Base-by-base conservation (phyloP, 306 rosid genomes). In the Cyamopsis tetragonoloba region DNA sequence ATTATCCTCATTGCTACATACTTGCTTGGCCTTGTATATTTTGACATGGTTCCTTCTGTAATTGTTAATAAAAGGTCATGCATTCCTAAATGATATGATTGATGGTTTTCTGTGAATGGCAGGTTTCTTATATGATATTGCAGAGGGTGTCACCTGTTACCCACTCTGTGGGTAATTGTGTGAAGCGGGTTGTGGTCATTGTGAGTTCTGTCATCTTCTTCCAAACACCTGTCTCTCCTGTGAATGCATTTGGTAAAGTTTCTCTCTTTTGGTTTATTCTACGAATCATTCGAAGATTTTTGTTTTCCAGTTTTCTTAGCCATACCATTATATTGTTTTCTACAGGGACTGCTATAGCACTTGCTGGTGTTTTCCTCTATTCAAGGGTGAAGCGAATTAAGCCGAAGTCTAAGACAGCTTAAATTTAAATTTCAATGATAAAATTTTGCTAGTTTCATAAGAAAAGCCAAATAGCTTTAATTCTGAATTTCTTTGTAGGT, bases 91-190 rank as follows among this genome's bases (percentile, higher is more conserved):
- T 50, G 3, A 56, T 69, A 34, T 48, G n/a, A 42, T 6, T 27
- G 38, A 51, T 69, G 49, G 26, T 57, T 57, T 56, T 63, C 66
- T 42, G 77, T 51, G 75, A 46, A 59, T 80, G 78, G 74, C 84
- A 95, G 99, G 99, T 95, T 73, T 90, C 99, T 8, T 90, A 95
- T 35, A 95, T 95, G 99, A 90, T 95, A 79, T 85, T 95, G 89
- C 89, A 83, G 75, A 88, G 99, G 87, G 99, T 95, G 76, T 95
- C 99, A 22, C 99, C 99, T 22, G 99, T 95, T 66, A 95, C 97
- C 46, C 99, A 95, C 86, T 95, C 97, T 0, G 99, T 90, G 0
- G 97, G 99, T 6, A 95, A 95, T 46, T 95, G 99, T 65, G 99
- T 95, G 82, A 95, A 95, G 92, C 87, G 99, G 50, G 99, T 95